Evolutionary conservation across 225 moss, liverwort and hornwort species (phyloP).

Genomic region (Sphagnum tenellum): DNA sequence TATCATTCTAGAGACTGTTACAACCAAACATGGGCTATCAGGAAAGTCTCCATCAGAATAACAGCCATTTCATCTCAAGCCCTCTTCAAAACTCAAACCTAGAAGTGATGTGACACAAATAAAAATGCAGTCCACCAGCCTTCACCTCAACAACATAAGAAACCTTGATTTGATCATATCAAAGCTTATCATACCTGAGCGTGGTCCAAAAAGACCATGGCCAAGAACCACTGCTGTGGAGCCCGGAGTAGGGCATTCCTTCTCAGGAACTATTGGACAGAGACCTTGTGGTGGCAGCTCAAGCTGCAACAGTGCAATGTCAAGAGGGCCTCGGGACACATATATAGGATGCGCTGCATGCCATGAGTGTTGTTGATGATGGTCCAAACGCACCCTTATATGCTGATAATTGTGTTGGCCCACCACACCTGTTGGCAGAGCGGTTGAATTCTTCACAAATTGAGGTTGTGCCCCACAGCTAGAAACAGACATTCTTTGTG

Average conservation of each 20-base stretch:
- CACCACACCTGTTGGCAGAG: constrained; percentile 37
- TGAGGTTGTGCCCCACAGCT: neutral
- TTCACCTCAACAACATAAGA: too few relatives aligned
- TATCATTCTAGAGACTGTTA: too few relatives aligned
- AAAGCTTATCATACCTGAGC: constrained; percentile 51
- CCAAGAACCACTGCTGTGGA: constrained; percentile 85
- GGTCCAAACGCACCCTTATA: constrained; percentile 80
- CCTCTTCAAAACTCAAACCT: too few relatives aligned
- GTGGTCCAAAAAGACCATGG: constrained; percentile 94
- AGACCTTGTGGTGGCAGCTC: constrained; percentile 62
- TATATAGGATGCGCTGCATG: constrained; percentile 78
- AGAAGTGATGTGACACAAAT: too few relatives aligned
- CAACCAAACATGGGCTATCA: too few relatives aligned
- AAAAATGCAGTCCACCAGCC: too few relatives aligned
- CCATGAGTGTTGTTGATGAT: constrained; percentile 66
- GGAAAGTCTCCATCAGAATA: too few relatives aligned
- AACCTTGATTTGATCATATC: too few relatives aligned
- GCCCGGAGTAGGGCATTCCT: constrained; percentile 63
- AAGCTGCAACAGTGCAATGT: constrained; percentile 84
- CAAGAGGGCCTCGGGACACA: constrained; percentile 91
- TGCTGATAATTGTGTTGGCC: constrained; percentile 68
- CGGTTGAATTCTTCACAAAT: constrained; percentile 20
- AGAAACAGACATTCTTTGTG: neutral
- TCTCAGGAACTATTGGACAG: constrained; percentile 75
- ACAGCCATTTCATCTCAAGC: too few relatives aligned